Conservation (phyloP, 768 basidiomycete genomes). For the Russula vinacea region DNA sequence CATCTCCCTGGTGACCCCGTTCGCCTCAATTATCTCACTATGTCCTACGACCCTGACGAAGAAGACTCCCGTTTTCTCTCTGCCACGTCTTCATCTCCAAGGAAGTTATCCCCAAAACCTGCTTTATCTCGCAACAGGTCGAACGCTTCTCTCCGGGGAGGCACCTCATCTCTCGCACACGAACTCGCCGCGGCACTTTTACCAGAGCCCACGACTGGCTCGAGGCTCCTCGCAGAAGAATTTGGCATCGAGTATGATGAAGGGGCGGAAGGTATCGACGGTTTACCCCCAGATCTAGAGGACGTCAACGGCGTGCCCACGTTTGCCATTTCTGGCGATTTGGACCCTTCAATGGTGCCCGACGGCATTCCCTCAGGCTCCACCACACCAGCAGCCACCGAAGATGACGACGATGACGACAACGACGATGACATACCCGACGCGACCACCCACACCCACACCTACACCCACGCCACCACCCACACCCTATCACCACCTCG, state of each 20-base stretch:
- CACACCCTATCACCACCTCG: constrained; percentile 28
- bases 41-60: constrained; percentile 26
- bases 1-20: constrained; percentile 1
- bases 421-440: constrained; percentile 37
- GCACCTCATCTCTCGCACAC: constrained; percentile 66
- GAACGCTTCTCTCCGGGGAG: constrained; percentile 48
- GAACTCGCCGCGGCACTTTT: constrained; percentile 84
- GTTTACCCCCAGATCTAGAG: constrained; percentile 23
- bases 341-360: constrained; percentile 30
- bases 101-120: constrained; percentile 36
- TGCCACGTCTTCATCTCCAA: constrained; percentile 31
- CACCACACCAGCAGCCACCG: constrained; percentile 31
- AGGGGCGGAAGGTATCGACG: constrained; percentile 79
- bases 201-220: constrained; percentile 79
- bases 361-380: constrained; percentile 7
- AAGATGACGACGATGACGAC: constrained; percentile 31
- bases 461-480: constrained; percentile 40
- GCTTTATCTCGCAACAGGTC: constrained; percentile 43
- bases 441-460: constrained; percentile 43
- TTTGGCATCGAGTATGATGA: constrained; percentile 89
- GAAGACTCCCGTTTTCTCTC: constrained; percentile 36
- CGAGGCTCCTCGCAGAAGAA: constrained; percentile 78
- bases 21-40: constrained; percentile 5
- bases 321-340: constrained; percentile 37
- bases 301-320: constrained; percentile 33